Conservation (phyloP, 305 asterid species). For the Euphrasia arctica region DNA sequence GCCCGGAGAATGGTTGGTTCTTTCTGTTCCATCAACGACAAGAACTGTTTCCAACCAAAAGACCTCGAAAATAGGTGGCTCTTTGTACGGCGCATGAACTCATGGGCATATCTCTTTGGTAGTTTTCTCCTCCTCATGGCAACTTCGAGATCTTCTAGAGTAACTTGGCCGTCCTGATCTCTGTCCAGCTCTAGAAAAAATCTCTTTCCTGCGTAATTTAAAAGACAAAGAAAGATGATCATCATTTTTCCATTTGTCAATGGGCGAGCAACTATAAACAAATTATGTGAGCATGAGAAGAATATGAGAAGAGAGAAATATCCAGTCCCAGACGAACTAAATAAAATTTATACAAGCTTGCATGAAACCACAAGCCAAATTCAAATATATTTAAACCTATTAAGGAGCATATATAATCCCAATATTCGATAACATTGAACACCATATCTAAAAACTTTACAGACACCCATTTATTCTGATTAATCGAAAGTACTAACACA, state of each 20-base stretch:
- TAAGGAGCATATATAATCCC: constrained; percentile 57
- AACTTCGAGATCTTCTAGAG: constrained; percentile 89
- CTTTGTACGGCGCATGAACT: constrained; percentile 88
- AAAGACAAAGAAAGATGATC: not conserved
- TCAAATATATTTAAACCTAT: constrained; percentile 33
- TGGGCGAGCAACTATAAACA: not conserved
- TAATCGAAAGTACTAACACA: constrained; percentile 29
- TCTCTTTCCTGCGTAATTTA: constrained; percentile 66
- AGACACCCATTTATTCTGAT: constrained; percentile 42
- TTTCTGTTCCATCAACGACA: constrained; percentile 96
- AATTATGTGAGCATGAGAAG: not conserved
- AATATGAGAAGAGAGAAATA: not conserved
- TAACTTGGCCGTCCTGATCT: constrained; percentile 97
- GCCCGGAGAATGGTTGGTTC: constrained; percentile 98
- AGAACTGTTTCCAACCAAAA: constrained; percentile 95
- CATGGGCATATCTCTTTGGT: constrained; percentile 86
- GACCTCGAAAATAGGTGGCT: constrained; percentile 88
- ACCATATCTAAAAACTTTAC: constrained; percentile 38
- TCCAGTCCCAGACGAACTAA: constrained; percentile 43
- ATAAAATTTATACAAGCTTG: constrained; percentile 60
- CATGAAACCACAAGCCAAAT: constrained; percentile 51
- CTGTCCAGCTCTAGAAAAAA: constrained; percentile 96
- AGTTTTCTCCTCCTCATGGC: constrained; percentile 94
- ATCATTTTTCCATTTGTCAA: not conserved
- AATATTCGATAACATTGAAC: constrained; percentile 37